Evolutionary conservation across 768 basidiomycete genomes (phyloP).

Genomic region (Suillus subaureus): DNA sequence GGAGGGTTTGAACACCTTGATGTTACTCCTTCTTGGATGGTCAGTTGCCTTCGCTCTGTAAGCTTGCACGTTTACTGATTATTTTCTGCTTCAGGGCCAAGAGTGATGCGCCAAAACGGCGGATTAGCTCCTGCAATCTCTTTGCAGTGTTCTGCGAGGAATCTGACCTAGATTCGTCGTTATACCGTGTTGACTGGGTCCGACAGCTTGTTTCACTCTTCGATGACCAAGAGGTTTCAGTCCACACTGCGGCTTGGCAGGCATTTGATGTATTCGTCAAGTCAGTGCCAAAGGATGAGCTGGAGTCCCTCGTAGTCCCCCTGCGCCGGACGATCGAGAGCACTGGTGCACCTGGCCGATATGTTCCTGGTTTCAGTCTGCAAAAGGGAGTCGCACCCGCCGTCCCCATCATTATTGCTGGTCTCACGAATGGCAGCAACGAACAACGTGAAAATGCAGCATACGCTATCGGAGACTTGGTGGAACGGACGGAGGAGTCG

Average conservation of each 20-base stretch:
- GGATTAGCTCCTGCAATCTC: slow-evolving; percentile 77
- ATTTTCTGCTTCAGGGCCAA: slow-evolving; percentile 65
- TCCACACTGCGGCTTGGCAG: slow-evolving; percentile 81
- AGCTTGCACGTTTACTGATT: neutral
- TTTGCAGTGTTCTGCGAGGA: slow-evolving; percentile 85
- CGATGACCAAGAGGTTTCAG: slow-evolving; percentile 74
- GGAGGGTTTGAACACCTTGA: slow-evolving; percentile 88
- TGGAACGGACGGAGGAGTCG: slow-evolving; percentile 79
- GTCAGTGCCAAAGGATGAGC: slow-evolving; percentile 87
- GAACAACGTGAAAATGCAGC: slow-evolving; percentile 96
- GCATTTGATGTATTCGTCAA: slow-evolving; percentile 90
- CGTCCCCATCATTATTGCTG: slow-evolving; percentile 88
- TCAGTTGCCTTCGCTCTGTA: slow-evolving; percentile 38
- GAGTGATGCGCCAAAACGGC: slow-evolving; percentile 64
- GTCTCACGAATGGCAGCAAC: slow-evolving; percentile 92
- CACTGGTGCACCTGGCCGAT: slow-evolving; percentile 73
- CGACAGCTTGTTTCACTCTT: slow-evolving; percentile 82
- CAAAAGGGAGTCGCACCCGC: slow-evolving; percentile 82
- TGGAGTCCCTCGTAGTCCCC: slow-evolving; percentile 88
- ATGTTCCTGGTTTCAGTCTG: slow-evolving; percentile 84
- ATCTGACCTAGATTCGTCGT: slow-evolving; percentile 75
- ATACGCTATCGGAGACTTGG: slow-evolving; percentile 94
- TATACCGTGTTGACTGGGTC: slow-evolving; percentile 95
- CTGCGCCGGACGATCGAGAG: slow-evolving; percentile 87
- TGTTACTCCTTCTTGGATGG: slow-evolving; percentile 90